These are phyloP conservation scores for Xylariaceae sp. DNA, from an alignment of 2,329 filamentous ascomycete genomes.

Conservation along the genomic window DNA sequence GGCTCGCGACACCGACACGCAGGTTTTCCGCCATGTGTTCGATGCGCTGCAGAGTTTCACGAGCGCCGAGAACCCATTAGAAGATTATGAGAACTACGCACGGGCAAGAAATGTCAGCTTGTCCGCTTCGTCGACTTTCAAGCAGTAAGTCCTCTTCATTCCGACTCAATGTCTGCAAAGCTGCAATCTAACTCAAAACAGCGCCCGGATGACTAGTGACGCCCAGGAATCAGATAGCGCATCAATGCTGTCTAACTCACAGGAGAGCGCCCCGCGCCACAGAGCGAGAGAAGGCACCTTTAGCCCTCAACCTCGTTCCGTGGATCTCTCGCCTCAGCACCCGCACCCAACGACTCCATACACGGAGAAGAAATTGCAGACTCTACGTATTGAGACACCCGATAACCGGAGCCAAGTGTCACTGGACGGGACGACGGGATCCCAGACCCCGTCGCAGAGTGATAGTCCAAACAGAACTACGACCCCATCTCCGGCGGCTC, in stretches of 20 bases:
- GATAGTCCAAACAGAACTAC: background rate
- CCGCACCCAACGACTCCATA: slow-evolving; percentile 13
- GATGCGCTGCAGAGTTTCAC: slow-evolving; percentile 76
- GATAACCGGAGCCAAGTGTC: slow-evolving; percentile 10
- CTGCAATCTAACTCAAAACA: slow-evolving; percentile 7
- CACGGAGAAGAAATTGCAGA: slow-evolving; percentile 17
- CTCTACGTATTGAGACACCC: slow-evolving; percentile 14
- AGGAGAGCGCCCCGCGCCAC: slow-evolving; percentile 22
- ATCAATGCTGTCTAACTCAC: slow-evolving; percentile 23
- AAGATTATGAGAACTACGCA: slow-evolving; percentile 58
- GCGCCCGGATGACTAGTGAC: slow-evolving; percentile 25
- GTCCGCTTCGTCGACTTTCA: slow-evolving; percentile 31
- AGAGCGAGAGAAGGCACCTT: slow-evolving; percentile 24
- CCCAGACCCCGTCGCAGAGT: background rate
- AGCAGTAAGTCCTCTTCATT: slow-evolving; percentile 24
- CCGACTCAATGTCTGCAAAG: background rate
- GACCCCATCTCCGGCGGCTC: slow-evolving; percentile 17
- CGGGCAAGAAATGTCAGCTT: slow-evolving; percentile 49
- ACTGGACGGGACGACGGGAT: slow-evolving; percentile 17
- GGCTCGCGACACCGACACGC: slow-evolving; percentile 76
- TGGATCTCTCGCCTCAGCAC: slow-evolving; percentile 11
- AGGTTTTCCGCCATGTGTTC: slow-evolving; percentile 89
- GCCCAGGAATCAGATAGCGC: slow-evolving; percentile 27
- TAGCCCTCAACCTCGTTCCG: slow-evolving; percentile 4
- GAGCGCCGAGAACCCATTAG: slow-evolving; percentile 52